Conservation (phyloP, 176 grass and related monocot genomes). For the Triticum monococcum region DNA sequence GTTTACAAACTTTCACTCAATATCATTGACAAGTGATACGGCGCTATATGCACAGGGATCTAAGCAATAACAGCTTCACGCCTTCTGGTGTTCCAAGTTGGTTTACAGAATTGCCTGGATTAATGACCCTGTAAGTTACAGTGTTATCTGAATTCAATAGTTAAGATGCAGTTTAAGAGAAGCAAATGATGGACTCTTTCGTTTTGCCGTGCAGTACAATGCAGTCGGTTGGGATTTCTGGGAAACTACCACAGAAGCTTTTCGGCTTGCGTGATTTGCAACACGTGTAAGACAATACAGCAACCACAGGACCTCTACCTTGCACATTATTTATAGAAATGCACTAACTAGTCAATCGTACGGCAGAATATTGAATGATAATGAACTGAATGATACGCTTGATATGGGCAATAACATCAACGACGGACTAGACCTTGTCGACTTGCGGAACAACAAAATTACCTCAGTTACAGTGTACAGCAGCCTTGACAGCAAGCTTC, state of each 20-base stretch:
- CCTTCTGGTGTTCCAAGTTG: constrained; percentile 61
- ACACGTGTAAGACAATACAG: constrained; percentile 58
- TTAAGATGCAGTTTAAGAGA: background rate
- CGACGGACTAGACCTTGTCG: constrained; percentile 29
- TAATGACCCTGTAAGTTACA: constrained; percentile 63
- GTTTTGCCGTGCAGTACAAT: constrained; percentile 42
- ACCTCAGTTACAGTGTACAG: constrained; percentile 34
- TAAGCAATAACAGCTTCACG: constrained; percentile 77
- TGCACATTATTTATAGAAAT: background rate
- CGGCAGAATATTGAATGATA: constrained; percentile 66
- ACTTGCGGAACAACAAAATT: constrained; percentile 57
- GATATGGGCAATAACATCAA: constrained; percentile 55
- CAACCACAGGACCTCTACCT: background rate
- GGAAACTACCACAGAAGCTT: constrained; percentile 51
- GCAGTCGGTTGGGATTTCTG: constrained; percentile 55
- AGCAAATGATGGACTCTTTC: background rate
- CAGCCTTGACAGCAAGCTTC: background rate
- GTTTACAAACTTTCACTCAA: constrained; percentile 16
- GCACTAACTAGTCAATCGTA: constrained; percentile 30
- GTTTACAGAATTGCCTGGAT: constrained; percentile 31
- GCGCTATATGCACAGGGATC: constrained; percentile 51
- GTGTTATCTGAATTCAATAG: background rate
- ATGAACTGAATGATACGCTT: constrained; percentile 68
- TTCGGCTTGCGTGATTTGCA: constrained; percentile 50
- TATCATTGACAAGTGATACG: constrained; percentile 17